Base-by-base conservation (phyloP, 164 flowering plant genomes). In the Hamamelis virginiana region DNA sequence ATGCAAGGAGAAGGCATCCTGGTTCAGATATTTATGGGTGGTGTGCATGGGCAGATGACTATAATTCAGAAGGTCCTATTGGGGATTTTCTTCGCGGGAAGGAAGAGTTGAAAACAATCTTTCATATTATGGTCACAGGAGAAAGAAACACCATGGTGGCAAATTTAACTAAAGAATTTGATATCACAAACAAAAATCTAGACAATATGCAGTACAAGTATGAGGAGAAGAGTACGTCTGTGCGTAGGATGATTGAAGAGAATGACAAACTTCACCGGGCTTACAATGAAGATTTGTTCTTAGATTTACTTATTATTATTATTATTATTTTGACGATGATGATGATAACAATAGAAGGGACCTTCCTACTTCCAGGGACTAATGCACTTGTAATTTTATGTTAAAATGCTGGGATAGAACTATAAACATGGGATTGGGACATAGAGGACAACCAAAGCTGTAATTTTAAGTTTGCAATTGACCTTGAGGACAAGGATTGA, bases 21-120 rank as follows among this genome's bases (percentile, higher is more conserved):
- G 82, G 81, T n/a, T 59, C 76, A 27, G 67, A 47, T 56, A 61
- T 76, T 5, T 89, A 86, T 74, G 91, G 89, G 1, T 89, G 93
- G 93, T 75, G 76, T 74, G 93, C 93, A 5, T 78, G 91, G 5
- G 81, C 75, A 3, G 91, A 79, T 66, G 93, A 89, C 67, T 81
- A 78, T 68, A 25, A 67, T 21, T 69, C 81, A 12, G 78, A 76
- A 11, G 88, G 87, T 15, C 76, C 77, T 13, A 62, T 89, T 5
- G 93, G 91, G 23, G 85, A 84, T 21, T 84, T 76, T 50, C 83
- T 89, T 44, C 88, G 86, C 9, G 11, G 46, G 33, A 72, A 65
- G 26, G 86, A 84, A 55, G 72, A 74, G 66, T 64, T 89, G 53
- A 82, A 75, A 62, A 85, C 90, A 1, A 60, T 88, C 16, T 22